Evolutionary conservation across 106 monocot genomes (phyloP).

Genomic region (Allium sativum): DNA sequence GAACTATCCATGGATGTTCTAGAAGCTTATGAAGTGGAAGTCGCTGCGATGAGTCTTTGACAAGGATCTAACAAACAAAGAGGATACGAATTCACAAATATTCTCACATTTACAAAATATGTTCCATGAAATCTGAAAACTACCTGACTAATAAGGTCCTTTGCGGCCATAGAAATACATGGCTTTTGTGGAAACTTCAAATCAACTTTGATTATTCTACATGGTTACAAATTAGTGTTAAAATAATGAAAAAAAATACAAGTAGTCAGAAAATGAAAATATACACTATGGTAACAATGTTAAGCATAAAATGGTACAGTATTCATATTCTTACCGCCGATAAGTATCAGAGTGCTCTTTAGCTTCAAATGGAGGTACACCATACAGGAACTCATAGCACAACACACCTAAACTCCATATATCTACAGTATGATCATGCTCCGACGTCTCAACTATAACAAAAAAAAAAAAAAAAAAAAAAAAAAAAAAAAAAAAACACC

Average conservation of each 20-base stretch:
- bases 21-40: conserved; percentile 86
- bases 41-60: conserved; percentile 68
- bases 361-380: conserved; percentile 90
- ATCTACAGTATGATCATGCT: conserved; percentile 93
- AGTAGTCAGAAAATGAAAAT: too few species aligned
- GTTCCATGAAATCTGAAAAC: neutral
- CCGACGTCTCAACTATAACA: conserved; percentile 55
- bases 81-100: neutral
- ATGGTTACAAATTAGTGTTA: too few species aligned
- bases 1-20: conserved; percentile 96
- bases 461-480: too few species aligned
- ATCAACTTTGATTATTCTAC: conserved; percentile 86
- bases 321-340: conserved; percentile 11
- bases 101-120: neutral
- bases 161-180: conserved; percentile 59
- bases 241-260: too few species aligned
- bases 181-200: conserved; percentile 83
- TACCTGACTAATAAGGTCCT: conserved; percentile 93
- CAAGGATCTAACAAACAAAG: conserved; percentile 59
- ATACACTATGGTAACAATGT: too few species aligned
- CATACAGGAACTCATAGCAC: conserved; percentile 97
- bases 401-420: conserved; percentile 97
- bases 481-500: too few species aligned
- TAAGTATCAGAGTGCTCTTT: conserved; percentile 98
- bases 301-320: too few species aligned